These are phyloP conservation scores for Phytopythium kandeliae DNA, from an alignment of 352 stramenopile species.

Conservation along the genomic window DNA sequence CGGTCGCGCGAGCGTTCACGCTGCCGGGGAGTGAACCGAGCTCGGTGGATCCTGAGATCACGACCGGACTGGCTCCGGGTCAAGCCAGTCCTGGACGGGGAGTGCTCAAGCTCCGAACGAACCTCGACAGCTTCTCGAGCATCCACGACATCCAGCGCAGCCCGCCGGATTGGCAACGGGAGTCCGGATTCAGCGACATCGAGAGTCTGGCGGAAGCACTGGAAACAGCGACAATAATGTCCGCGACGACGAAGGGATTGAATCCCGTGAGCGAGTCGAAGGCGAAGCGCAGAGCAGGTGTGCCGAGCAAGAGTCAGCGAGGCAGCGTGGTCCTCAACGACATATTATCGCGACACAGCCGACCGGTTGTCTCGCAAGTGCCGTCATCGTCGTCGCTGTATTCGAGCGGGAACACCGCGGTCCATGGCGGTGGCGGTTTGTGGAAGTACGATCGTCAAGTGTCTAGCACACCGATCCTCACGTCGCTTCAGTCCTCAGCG, in stretches of 20 bases:
- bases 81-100: neutral
- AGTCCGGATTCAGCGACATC: neutral
- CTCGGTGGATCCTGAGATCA: constrained; percentile 13
- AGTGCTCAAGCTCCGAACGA: constrained; percentile 27
- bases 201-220: neutral
- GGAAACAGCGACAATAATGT: neutral
- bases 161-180: neutral
- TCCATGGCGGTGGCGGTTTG: constrained; percentile 9
- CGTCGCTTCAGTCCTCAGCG: neutral
- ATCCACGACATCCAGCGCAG: constrained; percentile 13
- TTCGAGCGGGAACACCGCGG: constrained; percentile 6
- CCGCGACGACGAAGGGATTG: neutral
- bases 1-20: constrained; percentile 29
- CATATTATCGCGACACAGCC: constrained; percentile 15
- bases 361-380: constrained; percentile 2
- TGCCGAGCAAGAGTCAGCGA: neutral
- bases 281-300: neutral
- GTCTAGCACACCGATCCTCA: neutral
- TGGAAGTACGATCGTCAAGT: constrained; percentile 20
- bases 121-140: constrained; percentile 38
- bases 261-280: neutral
- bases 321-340: constrained; percentile 14
- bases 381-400: constrained; percentile 7
- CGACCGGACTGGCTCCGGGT: neutral
- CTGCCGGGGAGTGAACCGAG: neutral